Base-by-base conservation (phyloP, 2,329 filamentous ascomycete genomes). In the Botrytis pseudocinerea region DNA sequence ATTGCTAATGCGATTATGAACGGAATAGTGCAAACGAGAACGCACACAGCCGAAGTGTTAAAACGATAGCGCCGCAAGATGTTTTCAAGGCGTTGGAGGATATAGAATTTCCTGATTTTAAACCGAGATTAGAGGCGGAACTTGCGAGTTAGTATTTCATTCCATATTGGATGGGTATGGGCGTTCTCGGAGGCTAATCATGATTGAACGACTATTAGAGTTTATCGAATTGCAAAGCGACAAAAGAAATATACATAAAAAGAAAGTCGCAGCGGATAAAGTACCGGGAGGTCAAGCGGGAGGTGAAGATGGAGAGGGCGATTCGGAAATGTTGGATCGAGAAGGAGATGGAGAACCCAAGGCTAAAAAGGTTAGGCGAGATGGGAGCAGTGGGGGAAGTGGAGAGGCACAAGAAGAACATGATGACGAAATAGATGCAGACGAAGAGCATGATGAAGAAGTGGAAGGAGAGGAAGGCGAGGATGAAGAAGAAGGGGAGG, bases 21-120 rank as follows among this genome's bases (percentile, higher is more conserved):
- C 69, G 16, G 62, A 51, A 69, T 57, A 95, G 92, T 75, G 91
- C 93, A 62, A 94, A 93, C 78, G 91, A 93, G 77, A 86, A 90
- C 78, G 93, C 93, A 10, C 82, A 86, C 70, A 83, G 83, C 66
- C 86, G 87, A n/a, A 88, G 88, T 80, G 92, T 94, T 81, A 95
- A 95, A 84, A 95, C 92, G 0, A 92, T 96, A 77, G 87, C 89
- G 78, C 92, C 92, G 0, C 86, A 87, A 59, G 92, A 95, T 80
- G 92, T 96, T 59, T 90, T 95, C 79, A 89, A 90, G 68, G 93
- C 92, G 0, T 86, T 96, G 40, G 89, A 92, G n/a, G 89, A 92
- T 42, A 88, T 91, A 64, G 93, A 95, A 81, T 93, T 93, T 75
- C 83, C 85, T 66, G 86, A 86, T n/a, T 94, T 95, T 80, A 84